Percentiles rank a stretch among this genome's conserved stretches.
These are phyloP conservation scores for Cadophora gregata DNA, from an alignment of 2,329 filamentous ascomycete species.

Conservation along the genomic window DNA sequence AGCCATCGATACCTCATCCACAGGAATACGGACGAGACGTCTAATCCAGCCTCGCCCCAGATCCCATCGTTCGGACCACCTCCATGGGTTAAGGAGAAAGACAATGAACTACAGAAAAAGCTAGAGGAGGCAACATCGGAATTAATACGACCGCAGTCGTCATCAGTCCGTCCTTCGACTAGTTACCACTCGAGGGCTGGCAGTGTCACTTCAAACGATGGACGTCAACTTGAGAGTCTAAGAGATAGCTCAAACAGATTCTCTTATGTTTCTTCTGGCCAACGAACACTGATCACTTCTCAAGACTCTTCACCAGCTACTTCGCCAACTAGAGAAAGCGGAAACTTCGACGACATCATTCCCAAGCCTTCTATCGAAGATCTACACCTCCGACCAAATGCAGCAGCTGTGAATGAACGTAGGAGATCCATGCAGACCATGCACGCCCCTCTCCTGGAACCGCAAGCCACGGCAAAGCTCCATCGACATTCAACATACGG, in stretches of 20 bases:
- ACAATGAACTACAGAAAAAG: constrained; percentile 28
- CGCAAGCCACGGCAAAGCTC: constrained; percentile 26
- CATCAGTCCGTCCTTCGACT: constrained; percentile 32
- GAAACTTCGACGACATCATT: constrained; percentile 44
- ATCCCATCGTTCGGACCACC: constrained; percentile 29
- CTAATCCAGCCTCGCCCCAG: constrained; percentile 33
- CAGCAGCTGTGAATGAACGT: constrained; percentile 39
- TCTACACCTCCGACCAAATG: constrained; percentile 37
- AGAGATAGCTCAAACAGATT: constrained; percentile 62
- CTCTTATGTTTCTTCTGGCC: constrained; percentile 65
- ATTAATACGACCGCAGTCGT: constrained; percentile 19
- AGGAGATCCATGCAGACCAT: constrained; percentile 43
- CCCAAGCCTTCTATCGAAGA: constrained; percentile 33
- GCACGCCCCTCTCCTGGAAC: constrained; percentile 32
- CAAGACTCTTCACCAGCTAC: constrained; percentile 61
- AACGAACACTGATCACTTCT: constrained; percentile 65
- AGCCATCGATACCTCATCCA: constrained; percentile 40
- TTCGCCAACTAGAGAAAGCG: constrained; percentile 61
- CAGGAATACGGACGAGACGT: constrained; percentile 35
- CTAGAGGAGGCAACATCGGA: constrained; percentile 29
- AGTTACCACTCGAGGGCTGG: constrained; percentile 64
- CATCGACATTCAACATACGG: constrained; percentile 39
- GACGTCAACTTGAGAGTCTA: constrained; percentile 61
- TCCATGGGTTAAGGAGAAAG: constrained; percentile 32
- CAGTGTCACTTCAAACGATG: constrained; percentile 64